Conservation (phyloP, 2,329 filamentous ascomycete species). For the Aspergillus sp. region DNA sequence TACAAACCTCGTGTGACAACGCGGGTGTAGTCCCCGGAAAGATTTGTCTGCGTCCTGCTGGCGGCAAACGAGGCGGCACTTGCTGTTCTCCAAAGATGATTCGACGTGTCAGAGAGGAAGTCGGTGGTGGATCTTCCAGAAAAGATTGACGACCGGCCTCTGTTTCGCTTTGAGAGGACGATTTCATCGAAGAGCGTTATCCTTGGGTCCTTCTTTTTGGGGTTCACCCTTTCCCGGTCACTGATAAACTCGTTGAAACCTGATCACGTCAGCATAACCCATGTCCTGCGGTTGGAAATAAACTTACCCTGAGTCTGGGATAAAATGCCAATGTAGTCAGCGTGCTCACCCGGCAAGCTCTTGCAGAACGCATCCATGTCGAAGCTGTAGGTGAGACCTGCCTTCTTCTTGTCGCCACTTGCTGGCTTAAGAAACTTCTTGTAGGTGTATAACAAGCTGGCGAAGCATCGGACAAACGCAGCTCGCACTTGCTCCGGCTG, state of each 20-base stretch:
- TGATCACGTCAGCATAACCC: constrained; percentile 22
- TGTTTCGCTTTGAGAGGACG: constrained; percentile 63
- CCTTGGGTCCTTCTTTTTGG: constrained; percentile 52
- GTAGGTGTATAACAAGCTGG: constrained; percentile 68
- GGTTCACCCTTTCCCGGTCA: constrained; percentile 57
- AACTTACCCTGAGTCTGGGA: constrained; percentile 62
- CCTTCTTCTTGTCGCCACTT: constrained; percentile 61
- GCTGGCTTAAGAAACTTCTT: constrained; percentile 62
- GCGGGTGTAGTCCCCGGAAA: constrained; percentile 52
- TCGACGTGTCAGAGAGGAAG: constrained; percentile 62
- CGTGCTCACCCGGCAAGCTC: constrained; percentile 63
- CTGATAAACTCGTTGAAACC: constrained; percentile 65
- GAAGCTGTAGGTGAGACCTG: constrained; percentile 63
- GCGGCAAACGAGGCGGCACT: constrained; percentile 57
- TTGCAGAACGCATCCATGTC: constrained; percentile 66
- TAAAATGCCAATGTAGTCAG: constrained; percentile 62
- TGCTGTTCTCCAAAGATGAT: constrained; percentile 64
- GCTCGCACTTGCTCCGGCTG: constrained; percentile 66
- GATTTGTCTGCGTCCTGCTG: constrained; percentile 45
- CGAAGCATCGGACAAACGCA: constrained; percentile 68
- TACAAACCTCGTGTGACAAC: constrained; percentile 51
- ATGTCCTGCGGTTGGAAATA: neutral
- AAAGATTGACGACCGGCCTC: constrained; percentile 59
- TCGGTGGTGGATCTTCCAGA: constrained; percentile 50
- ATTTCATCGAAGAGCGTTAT: constrained; percentile 66